Percentiles rank a stretch among this genome's conserved stretches.
These are phyloP conservation scores for Yamadazyma conglobata DNA, from an alignment of 1,139 yeast species.

Conservation along the genomic window DNA sequence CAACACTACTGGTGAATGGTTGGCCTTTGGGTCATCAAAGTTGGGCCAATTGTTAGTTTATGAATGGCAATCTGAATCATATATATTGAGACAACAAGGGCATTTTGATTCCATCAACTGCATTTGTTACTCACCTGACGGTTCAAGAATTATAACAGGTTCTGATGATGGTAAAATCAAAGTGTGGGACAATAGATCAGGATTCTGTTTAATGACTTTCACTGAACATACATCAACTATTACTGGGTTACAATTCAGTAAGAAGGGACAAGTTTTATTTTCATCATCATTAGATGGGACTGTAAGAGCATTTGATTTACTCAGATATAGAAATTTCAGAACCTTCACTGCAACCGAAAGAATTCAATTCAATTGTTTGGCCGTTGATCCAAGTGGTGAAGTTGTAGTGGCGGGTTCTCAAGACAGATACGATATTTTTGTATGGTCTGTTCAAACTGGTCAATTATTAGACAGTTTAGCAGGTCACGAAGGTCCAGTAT, in stretches of 20 bases:
- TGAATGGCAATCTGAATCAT: conserved; percentile 99
- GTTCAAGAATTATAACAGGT: conserved; percentile 87
- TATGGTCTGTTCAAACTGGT: conserved; percentile 97
- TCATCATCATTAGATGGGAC: conserved; percentile 95
- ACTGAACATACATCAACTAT: conserved; percentile 89
- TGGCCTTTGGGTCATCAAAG: conserved; percentile 88
- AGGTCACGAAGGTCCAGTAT: conserved; percentile 96
- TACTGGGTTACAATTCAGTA: conserved; percentile 83
- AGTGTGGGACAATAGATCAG: conserved; percentile 92
- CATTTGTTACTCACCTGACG: conserved; percentile 90
- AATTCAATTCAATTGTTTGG: conserved; percentile 81
- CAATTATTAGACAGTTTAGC: conserved; percentile 81
- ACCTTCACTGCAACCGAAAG: conserved; percentile 90
- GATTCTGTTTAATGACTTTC: conserved; percentile 89
- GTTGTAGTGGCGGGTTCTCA: conserved; percentile 93
- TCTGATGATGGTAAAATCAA: conserved; percentile 96
- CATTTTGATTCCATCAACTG: conserved; percentile 90
- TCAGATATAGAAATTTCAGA: conserved; percentile 89
- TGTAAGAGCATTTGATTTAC: conserved; percentile 93
- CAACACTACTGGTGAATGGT: conserved; percentile 91
- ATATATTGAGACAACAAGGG: conserved; percentile 92
- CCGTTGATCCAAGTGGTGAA: conserved; percentile 97
- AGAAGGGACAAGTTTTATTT: conserved; percentile 83
- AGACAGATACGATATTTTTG: conserved; percentile 85
- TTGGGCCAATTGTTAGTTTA: conserved; percentile 93